Conservation (phyloP, 305 asterid genomes). For the Rubia balearica region DNA sequence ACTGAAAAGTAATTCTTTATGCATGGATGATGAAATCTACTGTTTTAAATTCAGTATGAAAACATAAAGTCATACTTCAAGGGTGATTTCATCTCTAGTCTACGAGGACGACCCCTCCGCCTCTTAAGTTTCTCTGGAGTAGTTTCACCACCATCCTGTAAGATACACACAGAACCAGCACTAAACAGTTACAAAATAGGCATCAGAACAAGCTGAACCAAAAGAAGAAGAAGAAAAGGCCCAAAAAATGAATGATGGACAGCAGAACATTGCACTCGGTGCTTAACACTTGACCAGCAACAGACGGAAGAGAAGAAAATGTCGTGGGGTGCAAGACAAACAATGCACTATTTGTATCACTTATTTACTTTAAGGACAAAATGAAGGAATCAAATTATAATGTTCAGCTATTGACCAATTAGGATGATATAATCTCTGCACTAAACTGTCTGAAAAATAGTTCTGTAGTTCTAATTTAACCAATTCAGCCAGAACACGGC, state of each 20-base stretch:
- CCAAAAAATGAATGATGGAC: neutral
- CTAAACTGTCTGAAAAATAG: too few relatives aligned
- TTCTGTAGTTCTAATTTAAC: neutral
- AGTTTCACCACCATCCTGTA: slow-evolving; percentile 23
- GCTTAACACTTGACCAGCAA: neutral
- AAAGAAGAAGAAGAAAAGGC: neutral
- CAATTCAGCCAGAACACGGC: neutral
- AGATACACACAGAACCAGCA: slow-evolving; percentile 6
- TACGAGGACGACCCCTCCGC: slow-evolving; percentile 58
- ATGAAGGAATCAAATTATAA: neutral
- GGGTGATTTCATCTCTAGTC: slow-evolving; percentile 9
- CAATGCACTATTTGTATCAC: neutral
- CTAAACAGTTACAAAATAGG: neutral
- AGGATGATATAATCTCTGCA: neutral
- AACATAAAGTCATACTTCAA: slow-evolving; percentile 26
- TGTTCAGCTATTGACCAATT: neutral
- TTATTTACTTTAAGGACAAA: neutral
- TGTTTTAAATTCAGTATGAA: neutral
- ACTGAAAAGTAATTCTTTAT: neutral
- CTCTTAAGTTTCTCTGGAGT: slow-evolving; percentile 26
- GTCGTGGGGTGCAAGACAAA: neutral
- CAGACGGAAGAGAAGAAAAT: neutral
- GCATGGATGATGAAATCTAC: neutral
- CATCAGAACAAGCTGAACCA: neutral
- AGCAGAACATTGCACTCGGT: too few relatives aligned